These are phyloP conservation scores for Candida sanyaensis DNA, from an alignment of 1,139 yeast species.

Conservation along the genomic window DNA sequence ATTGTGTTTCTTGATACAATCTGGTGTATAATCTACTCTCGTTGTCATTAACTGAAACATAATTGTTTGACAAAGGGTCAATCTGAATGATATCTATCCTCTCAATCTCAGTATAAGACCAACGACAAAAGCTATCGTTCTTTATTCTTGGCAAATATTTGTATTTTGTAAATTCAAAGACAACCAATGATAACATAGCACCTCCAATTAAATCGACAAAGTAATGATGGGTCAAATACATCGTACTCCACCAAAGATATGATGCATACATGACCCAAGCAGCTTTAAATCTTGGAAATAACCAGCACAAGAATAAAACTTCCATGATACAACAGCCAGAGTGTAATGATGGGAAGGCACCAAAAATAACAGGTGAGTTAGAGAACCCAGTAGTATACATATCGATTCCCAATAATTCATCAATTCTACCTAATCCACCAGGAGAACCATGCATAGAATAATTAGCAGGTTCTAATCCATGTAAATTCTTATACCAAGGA, in stretches of 20 bases:
- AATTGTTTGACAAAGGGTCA: constrained; percentile 34
- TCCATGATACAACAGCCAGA: constrained; percentile 95
- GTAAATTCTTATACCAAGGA: constrained; percentile 91
- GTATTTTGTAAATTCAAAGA: constrained; percentile 74
- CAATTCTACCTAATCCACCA: constrained; percentile 94
- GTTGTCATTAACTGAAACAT: constrained; percentile 13
- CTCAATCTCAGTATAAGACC: constrained; percentile 63
- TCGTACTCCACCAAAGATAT: constrained; percentile 98
- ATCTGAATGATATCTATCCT: constrained; percentile 26
- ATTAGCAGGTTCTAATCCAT: constrained; percentile 89
- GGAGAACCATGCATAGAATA: constrained; percentile 94
- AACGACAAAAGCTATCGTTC: constrained; percentile 68
- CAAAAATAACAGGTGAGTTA: constrained; percentile 89
- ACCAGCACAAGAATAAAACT: constrained; percentile 77
- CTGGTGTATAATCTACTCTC: constrained; percentile 12
- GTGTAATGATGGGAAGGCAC: constrained; percentile 97
- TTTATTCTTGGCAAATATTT: constrained; percentile 73
- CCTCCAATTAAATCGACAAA: constrained; percentile 92
- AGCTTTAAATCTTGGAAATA: constrained; percentile 70
- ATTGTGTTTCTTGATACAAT: constrained; percentile 13
- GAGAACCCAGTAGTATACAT: constrained; percentile 85
- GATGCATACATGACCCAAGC: constrained; percentile 74
- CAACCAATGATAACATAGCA: constrained; percentile 69
- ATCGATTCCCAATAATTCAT: constrained; percentile 74
- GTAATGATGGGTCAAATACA: constrained; percentile 96